phyloP scores from a whole-genome alignment of 83 land plant species.

The Larix sibirica region DNA sequence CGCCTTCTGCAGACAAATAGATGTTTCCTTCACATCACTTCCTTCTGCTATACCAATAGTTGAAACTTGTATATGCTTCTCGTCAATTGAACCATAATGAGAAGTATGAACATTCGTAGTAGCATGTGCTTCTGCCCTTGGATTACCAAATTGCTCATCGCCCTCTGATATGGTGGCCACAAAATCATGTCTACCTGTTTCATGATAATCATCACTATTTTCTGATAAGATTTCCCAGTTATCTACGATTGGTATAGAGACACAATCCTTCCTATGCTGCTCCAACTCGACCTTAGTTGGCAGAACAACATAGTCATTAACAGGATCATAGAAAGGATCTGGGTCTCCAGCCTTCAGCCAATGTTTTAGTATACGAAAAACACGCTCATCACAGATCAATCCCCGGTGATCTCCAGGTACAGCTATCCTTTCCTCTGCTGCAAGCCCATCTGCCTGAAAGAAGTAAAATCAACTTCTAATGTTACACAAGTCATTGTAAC shows the following conservation, averaged over 20 bases:
- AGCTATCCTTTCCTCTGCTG: constrained; percentile 89
- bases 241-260: constrained; percentile 40
- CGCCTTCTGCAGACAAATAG: background rate
- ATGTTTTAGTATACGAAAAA: constrained; percentile 79
- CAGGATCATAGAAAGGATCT: constrained; percentile 94
- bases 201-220: constrained; percentile 23
- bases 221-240: constrained; percentile 58
- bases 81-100: constrained; percentile 21
- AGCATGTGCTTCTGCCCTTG: constrained; percentile 69
- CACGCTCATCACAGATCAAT: constrained; percentile 66
- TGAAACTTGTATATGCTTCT: constrained; percentile 53
- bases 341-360: constrained; percentile 91
- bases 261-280: constrained; percentile 36
- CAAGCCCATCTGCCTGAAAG: constrained; percentile 87
- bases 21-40: constrained; percentile 9
- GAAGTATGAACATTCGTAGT: constrained; percentile 41
- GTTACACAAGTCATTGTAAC: background rate
- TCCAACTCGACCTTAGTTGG: constrained; percentile 81
- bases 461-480: background rate
- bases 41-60: constrained; percentile 49
- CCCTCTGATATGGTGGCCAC: constrained; percentile 48
- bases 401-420: constrained; percentile 96
- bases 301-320: constrained; percentile 89
- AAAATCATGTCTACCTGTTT: constrained; percentile 20
- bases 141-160: constrained; percentile 21